Conservation (phyloP, 345 rosid genomes). For the Hypericum perforatum region DNA sequence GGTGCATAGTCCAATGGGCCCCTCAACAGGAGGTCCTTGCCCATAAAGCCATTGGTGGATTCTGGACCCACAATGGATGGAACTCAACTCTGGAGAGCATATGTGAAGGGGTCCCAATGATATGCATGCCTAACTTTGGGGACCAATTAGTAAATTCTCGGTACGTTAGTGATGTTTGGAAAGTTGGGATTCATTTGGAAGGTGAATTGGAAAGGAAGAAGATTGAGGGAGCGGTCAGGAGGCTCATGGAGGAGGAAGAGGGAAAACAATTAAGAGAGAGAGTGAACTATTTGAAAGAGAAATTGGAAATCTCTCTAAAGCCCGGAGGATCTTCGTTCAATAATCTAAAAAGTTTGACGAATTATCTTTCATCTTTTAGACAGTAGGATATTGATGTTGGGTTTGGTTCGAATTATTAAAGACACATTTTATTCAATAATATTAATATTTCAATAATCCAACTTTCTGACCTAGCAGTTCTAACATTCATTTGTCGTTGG, state of each 20-base stretch:
- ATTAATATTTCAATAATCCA: no score
- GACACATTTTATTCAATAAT: no score
- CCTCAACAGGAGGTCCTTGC: slow-evolving; percentile 1
- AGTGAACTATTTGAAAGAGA: background rate
- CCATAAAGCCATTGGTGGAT: background rate
- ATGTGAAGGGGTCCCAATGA: slow-evolving; percentile 4
- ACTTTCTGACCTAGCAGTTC: no score
- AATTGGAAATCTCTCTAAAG: background rate
- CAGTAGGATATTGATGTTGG: no score
- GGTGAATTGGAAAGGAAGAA: background rate
- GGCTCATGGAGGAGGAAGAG: background rate
- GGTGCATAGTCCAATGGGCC: background rate
- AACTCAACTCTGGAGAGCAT: slow-evolving; percentile 1
- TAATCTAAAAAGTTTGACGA: background rate
- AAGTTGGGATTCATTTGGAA: slow-evolving; percentile 4
- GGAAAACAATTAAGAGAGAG: background rate
- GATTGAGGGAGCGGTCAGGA: slow-evolving; percentile 4
- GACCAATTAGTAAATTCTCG: background rate
- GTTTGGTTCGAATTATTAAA: no score
- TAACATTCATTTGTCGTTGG: no score
- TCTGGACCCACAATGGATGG: slow-evolving; percentile 5
- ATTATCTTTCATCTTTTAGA: no score
- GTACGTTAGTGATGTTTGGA: slow-evolving; percentile 4
- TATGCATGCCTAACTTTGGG: background rate
- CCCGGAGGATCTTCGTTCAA: slow-evolving; percentile 1